Base-by-base conservation (phyloP, 305 asterid species). In the Coffea humblotiana region DNA sequence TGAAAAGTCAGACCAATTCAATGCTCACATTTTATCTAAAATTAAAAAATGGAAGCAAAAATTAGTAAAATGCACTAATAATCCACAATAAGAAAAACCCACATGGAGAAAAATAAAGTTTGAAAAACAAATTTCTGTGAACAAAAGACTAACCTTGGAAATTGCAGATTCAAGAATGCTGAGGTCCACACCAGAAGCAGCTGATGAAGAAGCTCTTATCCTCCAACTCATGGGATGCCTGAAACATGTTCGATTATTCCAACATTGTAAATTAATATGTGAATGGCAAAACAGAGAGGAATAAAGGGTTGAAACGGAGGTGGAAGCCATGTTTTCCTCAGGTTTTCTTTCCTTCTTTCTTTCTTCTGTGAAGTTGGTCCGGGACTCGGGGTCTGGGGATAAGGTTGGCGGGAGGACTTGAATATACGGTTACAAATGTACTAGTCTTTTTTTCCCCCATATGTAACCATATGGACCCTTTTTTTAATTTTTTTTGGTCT, bases 121-220 rank as follows among this genome's bases (percentile, higher is more conserved):
- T 52, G 14, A 25, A 5, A 35, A 58, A 2, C 4, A 54, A 77
- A 29, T 71, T 1, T 43, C 23, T 45, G 21, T 9, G 80, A 66
- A 71, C 2, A 66, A 70, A 18, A 68, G 76, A 32, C 72, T 71
- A 65, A 94, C 98, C 94, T 89, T 84, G 35, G 88, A 85, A 85
- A 94, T 86, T 80, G 97, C 97, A 69, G 91, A 88, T 69, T 91
- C 86, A 49, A 92, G 95, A 13, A 87, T 49, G 67, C 88, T 79
- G 35, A 92, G 75, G 82, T 91, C 88, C 74, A 91, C 90, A 15
- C 94, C 94, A 8, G 96, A 91, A 64, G 90, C 92, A 79, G 97
- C 90, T 23, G 97, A 88, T 15, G 98, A 91, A 27, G 96, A 85
- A 68, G 92, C 90, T 74, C 84, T 84, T 47, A 87, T 51, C 73